Evolutionary conservation across 2,329 filamentous ascomycete genomes (phyloP).

Genomic region (Ophiostoma sp.): DNA sequence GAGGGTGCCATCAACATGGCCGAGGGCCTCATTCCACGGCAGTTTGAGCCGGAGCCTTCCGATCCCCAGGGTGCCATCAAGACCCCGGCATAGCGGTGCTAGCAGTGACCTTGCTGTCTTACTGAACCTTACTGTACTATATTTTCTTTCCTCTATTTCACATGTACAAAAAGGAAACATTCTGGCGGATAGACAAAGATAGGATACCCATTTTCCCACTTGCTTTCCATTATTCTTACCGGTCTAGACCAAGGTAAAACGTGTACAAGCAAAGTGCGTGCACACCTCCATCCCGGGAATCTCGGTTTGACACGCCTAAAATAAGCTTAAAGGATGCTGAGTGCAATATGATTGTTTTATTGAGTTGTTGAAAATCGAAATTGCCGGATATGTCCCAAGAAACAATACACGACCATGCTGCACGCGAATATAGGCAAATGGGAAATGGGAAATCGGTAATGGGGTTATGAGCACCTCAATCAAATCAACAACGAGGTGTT

Average conservation of each 20-base stretch:
- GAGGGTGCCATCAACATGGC: slow-evolving; percentile 82
- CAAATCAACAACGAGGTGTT: not conserved
- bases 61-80: slow-evolving; percentile 45
- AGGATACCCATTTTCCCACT: slow-evolving; percentile 11
- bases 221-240: too few species aligned
- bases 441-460: not conserved
- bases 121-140: not conserved
- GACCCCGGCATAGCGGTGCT: slow-evolving; percentile 36
- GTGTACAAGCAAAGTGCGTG: not conserved
- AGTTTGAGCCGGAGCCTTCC: slow-evolving; percentile 52
- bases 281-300: not conserved
- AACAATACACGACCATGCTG: not conserved
- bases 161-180: slow-evolving; percentile 5
- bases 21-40: slow-evolving; percentile 62
- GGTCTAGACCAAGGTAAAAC: not conserved
- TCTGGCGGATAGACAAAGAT: slow-evolving; percentile 4
- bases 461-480: not conserved
- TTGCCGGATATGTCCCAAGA: not conserved
- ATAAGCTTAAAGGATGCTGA: not conserved
- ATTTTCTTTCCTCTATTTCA: not conserved
- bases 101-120: not conserved
- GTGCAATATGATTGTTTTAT: not conserved
- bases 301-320: slow-evolving; percentile 6
- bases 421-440: slow-evolving; percentile 15
- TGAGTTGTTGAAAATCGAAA: not conserved